Percentiles rank a stretch among this genome's conserved stretches.
Evolutionary conservation across 2,329 filamentous ascomycete species (phyloP).

Genomic region (Alternaria ethzedia): DNA sequence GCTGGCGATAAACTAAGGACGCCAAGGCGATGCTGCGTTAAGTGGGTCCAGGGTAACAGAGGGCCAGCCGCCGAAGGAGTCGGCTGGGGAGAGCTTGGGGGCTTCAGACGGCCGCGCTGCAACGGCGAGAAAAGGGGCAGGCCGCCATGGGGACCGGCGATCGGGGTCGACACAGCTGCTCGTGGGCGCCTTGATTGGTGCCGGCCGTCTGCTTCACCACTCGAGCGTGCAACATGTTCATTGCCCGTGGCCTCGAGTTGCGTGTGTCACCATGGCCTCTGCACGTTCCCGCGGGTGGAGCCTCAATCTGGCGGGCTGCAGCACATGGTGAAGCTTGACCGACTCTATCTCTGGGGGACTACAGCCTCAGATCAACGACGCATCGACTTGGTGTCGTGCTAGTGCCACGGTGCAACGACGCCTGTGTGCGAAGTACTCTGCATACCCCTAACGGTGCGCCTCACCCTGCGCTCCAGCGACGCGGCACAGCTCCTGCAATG

Average conservation of each 20-base stretch:
- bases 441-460: constrained; percentile 26
- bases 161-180: constrained; percentile 5
- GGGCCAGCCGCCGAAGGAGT: constrained; percentile 7
- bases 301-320: constrained; percentile 5
- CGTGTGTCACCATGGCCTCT: background rate
- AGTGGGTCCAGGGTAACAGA: constrained; percentile 17
- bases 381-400: constrained; percentile 21
- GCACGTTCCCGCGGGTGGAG: constrained; percentile 5
- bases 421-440: constrained; percentile 11
- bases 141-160: constrained; percentile 12
- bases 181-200: constrained; percentile 35
- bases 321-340: constrained; percentile 13
- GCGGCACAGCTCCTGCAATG: constrained; percentile 12
- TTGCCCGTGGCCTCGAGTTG: background rate
- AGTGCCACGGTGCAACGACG: constrained; percentile 24
- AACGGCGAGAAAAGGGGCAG: constrained; percentile 34
- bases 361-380: constrained; percentile 20
- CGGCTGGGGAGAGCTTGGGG: background rate
- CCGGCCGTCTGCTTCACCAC: background rate
- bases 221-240: background rate
- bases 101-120: constrained; percentile 9
- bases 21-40: constrained; percentile 35
- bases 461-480: constrained; percentile 11
- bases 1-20: constrained; percentile 30
- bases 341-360: constrained; percentile 8